A percentile compares a stretch with the other conserved stretches of the same genome.
Conservation (phyloP, 2,329 filamentous ascomycete genomes). For the Penicillium sp. region DNA sequence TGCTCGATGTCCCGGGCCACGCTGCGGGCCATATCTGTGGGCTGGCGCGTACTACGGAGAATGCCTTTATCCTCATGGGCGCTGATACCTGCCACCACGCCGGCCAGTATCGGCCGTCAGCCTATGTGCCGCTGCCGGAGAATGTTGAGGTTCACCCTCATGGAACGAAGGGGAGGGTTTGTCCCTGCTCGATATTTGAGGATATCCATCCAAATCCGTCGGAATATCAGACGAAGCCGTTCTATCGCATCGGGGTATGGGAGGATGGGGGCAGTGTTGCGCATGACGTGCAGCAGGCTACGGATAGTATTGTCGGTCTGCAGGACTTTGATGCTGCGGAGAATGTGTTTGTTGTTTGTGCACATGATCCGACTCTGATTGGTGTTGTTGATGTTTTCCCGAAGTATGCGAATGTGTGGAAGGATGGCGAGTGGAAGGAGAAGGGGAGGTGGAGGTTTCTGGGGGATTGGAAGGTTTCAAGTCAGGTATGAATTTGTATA, state of each 20-base stretch:
- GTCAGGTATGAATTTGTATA: no score
- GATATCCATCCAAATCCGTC: not conserved
- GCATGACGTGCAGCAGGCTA: not conserved
- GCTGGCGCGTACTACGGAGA: slow-evolving; percentile 23
- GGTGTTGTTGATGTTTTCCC: slow-evolving; percentile 26
- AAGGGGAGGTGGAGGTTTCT: slow-evolving; percentile 24
- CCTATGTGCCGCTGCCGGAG: slow-evolving; percentile 36
- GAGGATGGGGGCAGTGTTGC: not conserved
- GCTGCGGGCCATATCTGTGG: slow-evolving; percentile 23
- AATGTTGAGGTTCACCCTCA: not conserved
- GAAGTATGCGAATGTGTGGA: slow-evolving; percentile 1
- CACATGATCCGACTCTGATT: slow-evolving; percentile 24
- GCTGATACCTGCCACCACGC: slow-evolving; percentile 47
- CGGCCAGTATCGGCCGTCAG: slow-evolving; percentile 43
- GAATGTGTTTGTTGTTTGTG: slow-evolving; percentile 27
- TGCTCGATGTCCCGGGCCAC: slow-evolving; percentile 26
- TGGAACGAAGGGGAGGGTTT: not conserved
- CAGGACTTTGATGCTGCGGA: slow-evolving; percentile 23
- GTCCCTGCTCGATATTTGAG: not conserved
- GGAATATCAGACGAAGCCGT: not conserved
- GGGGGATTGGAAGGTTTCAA: slow-evolving; percentile 32
- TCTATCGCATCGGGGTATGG: slow-evolving; percentile 9
- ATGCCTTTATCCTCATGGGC: slow-evolving; percentile 48
- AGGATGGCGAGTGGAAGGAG: slow-evolving; percentile 2
- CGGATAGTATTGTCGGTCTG: not conserved